Conservation (phyloP, 2,329 filamentous ascomycete genomes). For the Fusarium sp. region DNA sequence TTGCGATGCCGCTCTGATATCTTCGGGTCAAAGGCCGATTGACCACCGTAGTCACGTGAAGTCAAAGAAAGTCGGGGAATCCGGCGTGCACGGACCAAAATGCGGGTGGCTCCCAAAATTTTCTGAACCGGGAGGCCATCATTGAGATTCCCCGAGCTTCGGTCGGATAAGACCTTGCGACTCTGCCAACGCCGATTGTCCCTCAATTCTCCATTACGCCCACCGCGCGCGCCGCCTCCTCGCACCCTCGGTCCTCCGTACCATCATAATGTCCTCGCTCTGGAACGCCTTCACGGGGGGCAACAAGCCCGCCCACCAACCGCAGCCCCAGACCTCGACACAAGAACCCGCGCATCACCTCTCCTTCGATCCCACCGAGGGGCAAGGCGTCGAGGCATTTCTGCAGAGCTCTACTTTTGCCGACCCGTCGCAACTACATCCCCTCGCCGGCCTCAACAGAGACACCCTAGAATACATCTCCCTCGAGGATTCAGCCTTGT, state of each 20-base stretch:
- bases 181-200: constrained; percentile 36
- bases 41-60: constrained; percentile 33
- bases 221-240: constrained; percentile 28
- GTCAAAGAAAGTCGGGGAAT: constrained; percentile 31
- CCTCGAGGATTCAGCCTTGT: constrained; percentile 91
- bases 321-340: constrained; percentile 53
- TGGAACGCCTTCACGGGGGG: constrained; percentile 76
- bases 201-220: constrained; percentile 37
- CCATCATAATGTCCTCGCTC: constrained; percentile 67
- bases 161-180: constrained; percentile 47
- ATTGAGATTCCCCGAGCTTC: constrained; percentile 46
- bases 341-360: constrained; percentile 68
- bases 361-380: constrained; percentile 79
- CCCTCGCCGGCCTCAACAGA: constrained; percentile 92
- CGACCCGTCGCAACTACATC: constrained; percentile 91
- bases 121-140: constrained; percentile 46
- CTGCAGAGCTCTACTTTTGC: constrained; percentile 82
- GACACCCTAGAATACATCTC: constrained; percentile 95
- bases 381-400: constrained; percentile 89
- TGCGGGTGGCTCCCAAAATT: constrained; percentile 50
- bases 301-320: constrained; percentile 63
- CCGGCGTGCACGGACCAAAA: constrained; percentile 45
- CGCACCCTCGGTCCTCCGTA: constrained; percentile 28
- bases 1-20: constrained; percentile 2
- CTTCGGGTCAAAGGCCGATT: constrained; percentile 17